Percentiles rank a stretch among this genome's conserved stretches.
Evolutionary conservation across 345 rosid species (phyloP).

Genomic region (Bruguiera parviflora): DNA sequence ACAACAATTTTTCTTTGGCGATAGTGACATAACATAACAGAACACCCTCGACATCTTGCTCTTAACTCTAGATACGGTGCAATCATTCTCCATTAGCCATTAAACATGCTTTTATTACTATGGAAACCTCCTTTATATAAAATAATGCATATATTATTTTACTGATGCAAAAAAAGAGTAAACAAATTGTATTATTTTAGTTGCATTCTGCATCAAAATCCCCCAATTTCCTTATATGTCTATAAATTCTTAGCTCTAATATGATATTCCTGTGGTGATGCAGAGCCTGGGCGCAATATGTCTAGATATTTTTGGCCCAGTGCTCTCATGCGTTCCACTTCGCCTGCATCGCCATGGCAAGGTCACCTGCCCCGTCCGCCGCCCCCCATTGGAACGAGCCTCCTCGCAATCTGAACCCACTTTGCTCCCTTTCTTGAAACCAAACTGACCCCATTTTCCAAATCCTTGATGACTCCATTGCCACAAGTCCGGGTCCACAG

Average conservation of each 20-base stretch:
- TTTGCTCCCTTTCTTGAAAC: constrained; percentile 47
- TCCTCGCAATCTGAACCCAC: constrained; percentile 57
- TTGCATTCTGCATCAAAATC: constrained; percentile 23
- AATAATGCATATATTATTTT: too few relatives aligned
- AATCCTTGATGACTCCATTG: constrained; percentile 75
- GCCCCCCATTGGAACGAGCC: constrained; percentile 86
- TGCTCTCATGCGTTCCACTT: constrained; percentile 86
- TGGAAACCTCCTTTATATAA: too few relatives aligned
- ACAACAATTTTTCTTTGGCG: too few relatives aligned
- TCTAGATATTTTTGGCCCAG: constrained; percentile 70
- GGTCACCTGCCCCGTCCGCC: constrained; percentile 86
- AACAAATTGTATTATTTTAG: too few relatives aligned
- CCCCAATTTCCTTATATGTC: too few relatives aligned
- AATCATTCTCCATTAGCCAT: too few relatives aligned
- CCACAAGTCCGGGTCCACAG: constrained; percentile 68
- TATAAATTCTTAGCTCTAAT: not conserved
- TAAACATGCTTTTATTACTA: too few relatives aligned
- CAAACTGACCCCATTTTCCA: constrained; percentile 61
- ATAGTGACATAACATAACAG: too few relatives aligned
- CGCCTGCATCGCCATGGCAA: constrained; percentile 84
- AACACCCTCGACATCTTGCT: too few relatives aligned
- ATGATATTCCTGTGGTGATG: constrained; percentile 11
- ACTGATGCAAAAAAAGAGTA: too few relatives aligned
- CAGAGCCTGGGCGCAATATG: constrained; percentile 81
- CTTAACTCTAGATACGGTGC: too few relatives aligned